These are phyloP conservation scores for Aspergillus pseudoglaucus DNA, from an alignment of 2,329 filamentous ascomycete genomes.

Conservation along the genomic window DNA sequence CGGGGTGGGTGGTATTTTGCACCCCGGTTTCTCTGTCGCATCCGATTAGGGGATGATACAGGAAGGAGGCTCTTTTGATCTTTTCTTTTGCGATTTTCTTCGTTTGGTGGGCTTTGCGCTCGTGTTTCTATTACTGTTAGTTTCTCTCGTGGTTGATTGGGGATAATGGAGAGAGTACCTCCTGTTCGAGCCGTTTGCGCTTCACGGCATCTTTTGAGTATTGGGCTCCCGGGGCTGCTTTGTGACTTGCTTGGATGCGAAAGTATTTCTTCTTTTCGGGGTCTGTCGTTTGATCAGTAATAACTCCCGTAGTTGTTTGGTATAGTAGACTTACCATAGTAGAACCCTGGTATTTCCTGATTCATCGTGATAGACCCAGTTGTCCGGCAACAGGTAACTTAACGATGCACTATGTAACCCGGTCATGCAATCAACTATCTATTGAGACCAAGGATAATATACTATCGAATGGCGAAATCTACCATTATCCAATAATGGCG, in stretches of 20 bases:
- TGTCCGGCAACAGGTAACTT: not conserved
- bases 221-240: slow-evolving; percentile 44
- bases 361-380: slow-evolving; percentile 15
- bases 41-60: slow-evolving; percentile 24
- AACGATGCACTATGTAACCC: not conserved
- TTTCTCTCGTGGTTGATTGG: not conserved
- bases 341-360: slow-evolving; percentile 28
- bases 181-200: slow-evolving; percentile 46
- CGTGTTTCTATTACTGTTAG: slow-evolving; percentile 21
- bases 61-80: slow-evolving; percentile 23
- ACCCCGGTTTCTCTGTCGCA: slow-evolving; percentile 25
- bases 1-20: slow-evolving; percentile 9
- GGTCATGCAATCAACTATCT: no score
- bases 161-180: slow-evolving; percentile 14
- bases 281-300: slow-evolving; percentile 18
- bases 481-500: no score
- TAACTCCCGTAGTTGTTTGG: not conserved
- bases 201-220: slow-evolving; percentile 57
- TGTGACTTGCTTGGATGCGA: slow-evolving; percentile 52
- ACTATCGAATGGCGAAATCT: no score
- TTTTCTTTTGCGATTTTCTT: slow-evolving; percentile 27
- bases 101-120: slow-evolving; percentile 17
- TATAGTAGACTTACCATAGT: slow-evolving; percentile 21
- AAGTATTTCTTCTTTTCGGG: slow-evolving; percentile 60
- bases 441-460: no score